Conservation (phyloP, 257 asterid species). For the Asclepias syriaca region DNA sequence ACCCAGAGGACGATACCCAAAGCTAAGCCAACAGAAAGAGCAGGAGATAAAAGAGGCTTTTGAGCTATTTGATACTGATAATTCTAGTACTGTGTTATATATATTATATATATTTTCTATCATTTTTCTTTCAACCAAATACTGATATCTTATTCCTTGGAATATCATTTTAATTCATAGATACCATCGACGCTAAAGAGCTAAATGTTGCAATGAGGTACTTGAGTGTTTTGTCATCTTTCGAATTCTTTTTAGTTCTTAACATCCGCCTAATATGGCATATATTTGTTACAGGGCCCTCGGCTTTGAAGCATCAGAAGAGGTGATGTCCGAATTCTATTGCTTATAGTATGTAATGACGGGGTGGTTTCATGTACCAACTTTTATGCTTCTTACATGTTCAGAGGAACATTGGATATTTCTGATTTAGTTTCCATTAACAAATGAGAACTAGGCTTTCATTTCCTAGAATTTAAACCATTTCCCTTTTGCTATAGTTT, state of each 20-base stretch:
- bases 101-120: not conserved
- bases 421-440: not conserved
- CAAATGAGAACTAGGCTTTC: not conserved
- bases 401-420: not conserved
- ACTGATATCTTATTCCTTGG: not conserved
- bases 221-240: conserved; percentile 6
- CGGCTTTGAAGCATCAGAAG: conserved; percentile 92
- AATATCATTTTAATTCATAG: conserved; percentile 30
- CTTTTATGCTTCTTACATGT: not conserved
- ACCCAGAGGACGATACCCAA: conserved; percentile 72
- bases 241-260: not conserved
- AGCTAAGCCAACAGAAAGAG: conserved; percentile 67
- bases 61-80: conserved; percentile 86
- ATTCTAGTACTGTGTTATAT: conserved; percentile 50
- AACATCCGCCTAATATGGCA: conserved; percentile 1
- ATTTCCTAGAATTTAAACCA: not conserved
- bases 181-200: conserved; percentile 87
- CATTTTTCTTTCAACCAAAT: not conserved
- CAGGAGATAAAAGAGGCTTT: conserved; percentile 94
- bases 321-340: conserved; percentile 44
- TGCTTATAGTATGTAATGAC: not conserved
- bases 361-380: not conserved
- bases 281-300: conserved; percentile 70
- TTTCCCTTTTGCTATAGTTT: not conserved
- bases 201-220: conserved; percentile 98